Percentiles rank a stretch among this genome's conserved stretches.
phyloP scores from a whole-genome alignment of 495 filamentous ascomycete genomes.

The Geopyxis carbonaria region DNA sequence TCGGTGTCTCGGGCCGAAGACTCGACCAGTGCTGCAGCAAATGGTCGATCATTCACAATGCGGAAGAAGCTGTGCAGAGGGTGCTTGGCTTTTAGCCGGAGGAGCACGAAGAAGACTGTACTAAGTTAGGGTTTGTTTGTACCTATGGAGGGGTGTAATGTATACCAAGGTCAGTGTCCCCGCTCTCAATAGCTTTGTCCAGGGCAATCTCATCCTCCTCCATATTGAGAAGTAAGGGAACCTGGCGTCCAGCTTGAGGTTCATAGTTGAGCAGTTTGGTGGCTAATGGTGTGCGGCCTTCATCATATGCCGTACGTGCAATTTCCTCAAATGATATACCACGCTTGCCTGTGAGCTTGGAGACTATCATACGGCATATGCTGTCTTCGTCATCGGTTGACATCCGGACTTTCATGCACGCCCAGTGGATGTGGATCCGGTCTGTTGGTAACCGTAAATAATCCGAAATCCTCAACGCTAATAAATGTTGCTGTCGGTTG shows the following conservation, averaged over 20 bases:
- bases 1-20: slow-evolving; percentile 61
- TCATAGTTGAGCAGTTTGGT: slow-evolving; percentile 87
- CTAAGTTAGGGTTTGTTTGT: slow-evolving; percentile 2
- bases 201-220: slow-evolving; percentile 90
- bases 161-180: slow-evolving; percentile 62
- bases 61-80: slow-evolving; percentile 85
- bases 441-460: slow-evolving; percentile 76
- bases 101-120: slow-evolving; percentile 61
- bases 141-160: not conserved
- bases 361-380: slow-evolving; percentile 73
- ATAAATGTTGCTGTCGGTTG: slow-evolving; percentile 75
- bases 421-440: slow-evolving; percentile 91
- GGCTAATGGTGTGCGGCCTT: slow-evolving; percentile 70
- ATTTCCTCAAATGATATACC: slow-evolving; percentile 92
- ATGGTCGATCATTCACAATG: slow-evolving; percentile 69
- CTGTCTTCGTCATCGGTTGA: slow-evolving; percentile 73
- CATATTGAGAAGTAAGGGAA: slow-evolving; percentile 86
- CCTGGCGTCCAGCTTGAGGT: slow-evolving; percentile 81
- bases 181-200: slow-evolving; percentile 91
- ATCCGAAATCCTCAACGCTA: slow-evolving; percentile 77
- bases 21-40: slow-evolving; percentile 80
- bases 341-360: slow-evolving; percentile 65
- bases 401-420: slow-evolving; percentile 75
- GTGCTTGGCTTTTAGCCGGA: slow-evolving; percentile 78
- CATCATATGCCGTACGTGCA: slow-evolving; percentile 86